Conservation (phyloP, 78 protist genomes). For the Monosiga brevicollis region DNA sequence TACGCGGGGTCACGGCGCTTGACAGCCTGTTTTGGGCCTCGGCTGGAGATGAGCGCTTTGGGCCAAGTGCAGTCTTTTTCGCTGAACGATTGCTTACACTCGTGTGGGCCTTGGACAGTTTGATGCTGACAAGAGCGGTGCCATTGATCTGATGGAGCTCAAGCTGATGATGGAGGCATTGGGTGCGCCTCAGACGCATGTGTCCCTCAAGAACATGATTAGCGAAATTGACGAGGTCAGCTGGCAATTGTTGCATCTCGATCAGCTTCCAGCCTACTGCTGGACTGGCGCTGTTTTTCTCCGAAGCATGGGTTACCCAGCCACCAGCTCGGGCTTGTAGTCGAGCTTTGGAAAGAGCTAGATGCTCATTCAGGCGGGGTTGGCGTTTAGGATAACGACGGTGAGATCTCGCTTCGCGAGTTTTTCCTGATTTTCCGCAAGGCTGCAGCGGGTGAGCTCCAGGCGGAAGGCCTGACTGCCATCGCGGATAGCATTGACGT, state of each 20-base stretch:
- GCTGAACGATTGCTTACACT: too few relatives aligned
- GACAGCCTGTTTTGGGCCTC: too few relatives aligned
- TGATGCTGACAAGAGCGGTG: neutral
- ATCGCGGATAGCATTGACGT: neutral
- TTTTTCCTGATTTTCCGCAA: constrained; percentile 12
- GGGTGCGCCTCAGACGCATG: constrained; percentile 4
- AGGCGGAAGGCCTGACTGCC: neutral
- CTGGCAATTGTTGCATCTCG: too few relatives aligned
- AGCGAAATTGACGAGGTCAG: neutral
- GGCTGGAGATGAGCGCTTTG: too few relatives aligned
- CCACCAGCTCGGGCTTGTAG: too few relatives aligned
- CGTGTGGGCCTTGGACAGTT: too few relatives aligned
- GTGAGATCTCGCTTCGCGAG: constrained; percentile 7
- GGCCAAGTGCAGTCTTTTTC: too few relatives aligned
- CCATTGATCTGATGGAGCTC: constrained; percentile 5
- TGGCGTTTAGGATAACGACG: constrained; percentile 6
- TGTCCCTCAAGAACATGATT: neutral
- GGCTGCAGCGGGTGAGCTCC: neutral
- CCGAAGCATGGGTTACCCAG: too few relatives aligned
- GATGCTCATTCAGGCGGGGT: too few relatives aligned
- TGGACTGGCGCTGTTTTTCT: too few relatives aligned
- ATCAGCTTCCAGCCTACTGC: too few relatives aligned
- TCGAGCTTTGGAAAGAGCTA: too few relatives aligned
- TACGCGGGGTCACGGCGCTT: neutral
- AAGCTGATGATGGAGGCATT: constrained; percentile 8